Conservation (phyloP, 345 rosid species). For the Conringia planisiliqua region DNA sequence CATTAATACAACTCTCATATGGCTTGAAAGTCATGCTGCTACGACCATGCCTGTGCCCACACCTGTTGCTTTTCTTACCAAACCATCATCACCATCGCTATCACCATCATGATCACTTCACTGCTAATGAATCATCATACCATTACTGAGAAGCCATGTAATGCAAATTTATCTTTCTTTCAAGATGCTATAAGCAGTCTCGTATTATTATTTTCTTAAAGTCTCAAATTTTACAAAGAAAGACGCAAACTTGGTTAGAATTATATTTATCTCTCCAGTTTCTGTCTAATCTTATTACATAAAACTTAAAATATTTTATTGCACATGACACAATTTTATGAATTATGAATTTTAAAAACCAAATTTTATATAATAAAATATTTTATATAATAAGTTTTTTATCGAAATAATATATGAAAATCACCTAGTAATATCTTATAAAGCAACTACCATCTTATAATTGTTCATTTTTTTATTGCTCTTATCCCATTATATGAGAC, state of each 20-base stretch:
- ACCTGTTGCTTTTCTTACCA: constrained; percentile 31
- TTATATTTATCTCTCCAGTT: too few species aligned
- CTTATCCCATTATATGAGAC: constrained; percentile 1
- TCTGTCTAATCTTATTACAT: too few species aligned
- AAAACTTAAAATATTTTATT: too few species aligned
- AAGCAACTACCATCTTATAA: background rate
- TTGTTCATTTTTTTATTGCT: background rate
- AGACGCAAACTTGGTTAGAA: too few species aligned
- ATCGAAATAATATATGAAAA: background rate
- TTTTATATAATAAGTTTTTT: background rate
- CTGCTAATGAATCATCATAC: background rate
- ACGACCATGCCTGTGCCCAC: constrained; percentile 37
- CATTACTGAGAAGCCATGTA: background rate
- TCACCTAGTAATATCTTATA: background rate
- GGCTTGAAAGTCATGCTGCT: constrained; percentile 38
- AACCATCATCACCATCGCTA: background rate
- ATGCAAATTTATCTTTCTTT: background rate
- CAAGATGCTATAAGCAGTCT: too few species aligned
- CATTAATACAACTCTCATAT: constrained; percentile 31
- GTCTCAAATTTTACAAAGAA: too few species aligned
- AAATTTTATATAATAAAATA: too few species aligned
- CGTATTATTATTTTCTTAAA: too few species aligned
- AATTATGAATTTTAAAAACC: too few species aligned
- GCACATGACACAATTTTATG: too few species aligned
- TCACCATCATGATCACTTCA: background rate